Percentiles rank a stretch among this genome's conserved stretches.
Evolutionary conservation across 2,329 filamentous ascomycete species (phyloP).

Genomic region (Claviceps pazoutovae): DNA sequence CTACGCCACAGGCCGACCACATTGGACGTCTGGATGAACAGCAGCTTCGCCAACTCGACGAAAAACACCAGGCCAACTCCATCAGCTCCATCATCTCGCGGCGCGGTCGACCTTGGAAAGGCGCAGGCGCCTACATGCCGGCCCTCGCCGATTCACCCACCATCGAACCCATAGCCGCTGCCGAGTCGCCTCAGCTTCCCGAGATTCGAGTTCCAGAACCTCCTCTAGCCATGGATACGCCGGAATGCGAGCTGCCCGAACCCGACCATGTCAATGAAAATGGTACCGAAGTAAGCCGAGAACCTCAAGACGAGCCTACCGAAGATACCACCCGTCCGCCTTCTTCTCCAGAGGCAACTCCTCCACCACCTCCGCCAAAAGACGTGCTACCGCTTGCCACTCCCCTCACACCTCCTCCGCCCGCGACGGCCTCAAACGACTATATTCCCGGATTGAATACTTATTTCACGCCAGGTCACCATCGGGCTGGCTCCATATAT

Average conservation of each 20-base stretch:
- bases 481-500: slow-evolving; percentile 75
- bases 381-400: slow-evolving; percentile 23
- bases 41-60: slow-evolving; percentile 56
- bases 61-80: slow-evolving; percentile 42
- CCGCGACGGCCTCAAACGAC: slow-evolving; percentile 22
- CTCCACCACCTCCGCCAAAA: slow-evolving; percentile 16
- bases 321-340: slow-evolving; percentile 32
- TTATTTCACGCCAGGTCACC: slow-evolving; percentile 55
- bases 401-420: slow-evolving; percentile 12
- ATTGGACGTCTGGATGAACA: slow-evolving; percentile 58
- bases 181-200: slow-evolving; percentile 28
- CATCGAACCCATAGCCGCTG: slow-evolving; percentile 12
- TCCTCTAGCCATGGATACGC: slow-evolving; percentile 51
- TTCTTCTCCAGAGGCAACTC: slow-evolving; percentile 21
- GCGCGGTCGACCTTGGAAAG: slow-evolving; percentile 60
- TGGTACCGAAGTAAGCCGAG: slow-evolving; percentile 47
- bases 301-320: slow-evolving; percentile 44
- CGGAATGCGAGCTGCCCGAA: slow-evolving; percentile 63
- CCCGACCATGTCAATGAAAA: slow-evolving; percentile 57
- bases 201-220: slow-evolving; percentile 37
- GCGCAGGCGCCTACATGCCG: slow-evolving; percentile 31
- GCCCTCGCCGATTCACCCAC: slow-evolving; percentile 14
- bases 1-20: slow-evolving; percentile 24
- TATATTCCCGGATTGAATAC: slow-evolving; percentile 38
- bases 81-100: slow-evolving; percentile 39